Conservation (phyloP, 345 rosid species). For the Draba incana region DNA sequence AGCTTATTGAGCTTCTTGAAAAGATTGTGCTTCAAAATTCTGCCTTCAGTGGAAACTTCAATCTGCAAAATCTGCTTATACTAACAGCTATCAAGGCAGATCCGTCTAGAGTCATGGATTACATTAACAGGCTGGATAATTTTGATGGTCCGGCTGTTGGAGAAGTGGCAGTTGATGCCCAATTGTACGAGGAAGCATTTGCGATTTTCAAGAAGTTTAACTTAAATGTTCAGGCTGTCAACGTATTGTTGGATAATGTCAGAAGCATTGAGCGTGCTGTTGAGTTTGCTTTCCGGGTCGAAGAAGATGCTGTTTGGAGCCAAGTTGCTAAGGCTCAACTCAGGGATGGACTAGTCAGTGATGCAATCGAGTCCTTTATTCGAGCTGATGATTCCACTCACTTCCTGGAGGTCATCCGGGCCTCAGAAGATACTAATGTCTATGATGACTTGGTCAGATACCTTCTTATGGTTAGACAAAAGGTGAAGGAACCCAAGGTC, state of each 20-base stretch:
- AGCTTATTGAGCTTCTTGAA: conserved; percentile 89
- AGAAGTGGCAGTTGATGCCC: conserved; percentile 96
- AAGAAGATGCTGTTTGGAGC: conserved; percentile 98
- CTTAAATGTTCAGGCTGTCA: conserved; percentile 81
- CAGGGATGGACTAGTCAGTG: conserved; percentile 92
- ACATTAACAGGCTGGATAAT: conserved; percentile 90
- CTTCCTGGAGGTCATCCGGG: conserved; percentile 77
- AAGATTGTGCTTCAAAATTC: conserved; percentile 98
- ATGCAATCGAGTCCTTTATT: conserved; percentile 95
- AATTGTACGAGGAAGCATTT: conserved; percentile 86
- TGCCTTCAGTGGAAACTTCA: conserved; percentile 99
- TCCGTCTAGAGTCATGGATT: conserved; percentile 98
- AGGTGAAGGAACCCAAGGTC: conserved; percentile 96
- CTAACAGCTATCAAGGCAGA: conserved; percentile 97
- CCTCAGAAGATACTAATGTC: conserved; percentile 75
- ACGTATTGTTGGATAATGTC: conserved; percentile 72
- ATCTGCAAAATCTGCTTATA: conserved; percentile 95
- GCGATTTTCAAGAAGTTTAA: conserved; percentile 87
- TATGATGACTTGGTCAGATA: conserved; percentile 95
- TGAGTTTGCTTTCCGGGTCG: conserved; percentile 97
- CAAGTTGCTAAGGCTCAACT: conserved; percentile 98
- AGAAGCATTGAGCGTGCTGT: conserved; percentile 87
- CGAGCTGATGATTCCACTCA: conserved; percentile 90
- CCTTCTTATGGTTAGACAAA: conserved; percentile 98
- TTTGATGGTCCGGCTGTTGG: conserved; percentile 99